These are phyloP conservation scores for Nephromyces sp. DNA, from an alignment of 169 alveolate genomes.

Conservation along the genomic window DNA sequence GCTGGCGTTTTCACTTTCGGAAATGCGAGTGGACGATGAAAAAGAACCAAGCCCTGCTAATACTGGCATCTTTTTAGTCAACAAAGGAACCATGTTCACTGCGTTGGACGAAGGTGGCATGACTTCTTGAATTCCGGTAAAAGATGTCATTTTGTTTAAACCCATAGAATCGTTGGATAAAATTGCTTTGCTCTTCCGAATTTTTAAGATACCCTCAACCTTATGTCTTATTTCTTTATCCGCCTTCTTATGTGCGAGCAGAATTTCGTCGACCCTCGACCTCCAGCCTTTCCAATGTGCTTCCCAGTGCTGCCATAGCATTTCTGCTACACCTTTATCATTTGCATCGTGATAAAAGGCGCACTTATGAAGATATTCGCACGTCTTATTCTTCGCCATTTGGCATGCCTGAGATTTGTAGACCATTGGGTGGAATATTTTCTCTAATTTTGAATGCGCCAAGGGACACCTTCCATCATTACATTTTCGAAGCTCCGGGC, in stretches of 20 bases:
- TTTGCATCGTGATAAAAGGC: background rate
- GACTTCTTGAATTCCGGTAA: too few relatives aligned
- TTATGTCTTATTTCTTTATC: background rate
- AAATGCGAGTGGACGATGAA: too few relatives aligned
- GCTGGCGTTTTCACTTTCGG: too few relatives aligned
- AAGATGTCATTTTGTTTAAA: too few relatives aligned
- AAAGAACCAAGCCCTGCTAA: too few relatives aligned
- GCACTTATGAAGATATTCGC: background rate
- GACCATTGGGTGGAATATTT: conserved; percentile 66
- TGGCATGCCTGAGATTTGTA: conserved; percentile 58
- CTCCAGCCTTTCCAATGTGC: background rate
- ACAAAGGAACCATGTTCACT: too few relatives aligned
- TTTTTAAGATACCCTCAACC: background rate
- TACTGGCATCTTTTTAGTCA: too few relatives aligned
- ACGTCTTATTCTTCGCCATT: background rate
- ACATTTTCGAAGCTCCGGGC: conserved; percentile 58
- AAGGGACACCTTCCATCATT: conserved; percentile 61
- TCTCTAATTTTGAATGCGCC: conserved; percentile 64
- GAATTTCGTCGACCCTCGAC: background rate
- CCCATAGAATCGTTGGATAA: too few relatives aligned
- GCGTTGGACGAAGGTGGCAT: too few relatives aligned
- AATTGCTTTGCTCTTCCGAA: too few relatives aligned
- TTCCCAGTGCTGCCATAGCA: background rate
- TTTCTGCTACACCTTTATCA: background rate
- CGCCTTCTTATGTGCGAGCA: background rate